Percentiles rank a stretch among this genome's conserved stretches.
Evolutionary conservation across 305 asterid genomes (phyloP).

Genomic region (Solanum hybrid): DNA sequence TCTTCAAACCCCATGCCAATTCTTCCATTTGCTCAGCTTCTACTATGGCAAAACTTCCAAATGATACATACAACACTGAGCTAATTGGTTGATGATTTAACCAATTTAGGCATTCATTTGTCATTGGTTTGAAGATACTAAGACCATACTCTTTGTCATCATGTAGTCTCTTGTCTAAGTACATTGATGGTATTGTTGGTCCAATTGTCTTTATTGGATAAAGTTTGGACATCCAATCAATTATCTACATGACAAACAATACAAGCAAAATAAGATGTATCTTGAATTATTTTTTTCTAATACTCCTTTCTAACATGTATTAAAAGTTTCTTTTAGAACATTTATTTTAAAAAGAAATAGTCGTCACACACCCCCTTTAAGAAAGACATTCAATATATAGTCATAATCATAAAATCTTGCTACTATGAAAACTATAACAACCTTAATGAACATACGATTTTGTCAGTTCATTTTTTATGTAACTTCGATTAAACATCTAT

Average conservation of each 20-base stretch:
- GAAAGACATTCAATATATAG: too few relatives aligned
- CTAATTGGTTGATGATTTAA: background rate
- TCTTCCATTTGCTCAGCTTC: constrained; percentile 10
- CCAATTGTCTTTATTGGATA: constrained; percentile 16
- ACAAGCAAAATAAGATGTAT: background rate
- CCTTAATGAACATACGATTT: too few relatives aligned
- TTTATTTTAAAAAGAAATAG: too few relatives aligned
- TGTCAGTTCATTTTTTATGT: too few relatives aligned
- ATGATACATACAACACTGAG: constrained; percentile 15
- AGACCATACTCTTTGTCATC: constrained; percentile 18
- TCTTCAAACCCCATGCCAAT: constrained; percentile 11
- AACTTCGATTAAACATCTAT: too few relatives aligned
- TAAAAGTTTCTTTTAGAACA: too few relatives aligned
- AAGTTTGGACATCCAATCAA: constrained; percentile 7
- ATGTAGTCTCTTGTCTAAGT: constrained; percentile 10
- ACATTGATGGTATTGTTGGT: constrained; percentile 20
- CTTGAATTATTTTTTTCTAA: too few relatives aligned
- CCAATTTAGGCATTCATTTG: constrained; percentile 12
- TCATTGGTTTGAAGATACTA: constrained; percentile 9
- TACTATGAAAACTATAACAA: too few relatives aligned
- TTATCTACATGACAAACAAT: background rate
- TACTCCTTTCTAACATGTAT: too few relatives aligned
- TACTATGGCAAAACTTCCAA: constrained; percentile 12
- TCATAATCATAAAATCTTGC: too few relatives aligned
- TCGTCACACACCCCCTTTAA: too few relatives aligned